Evolutionary conservation across 2,329 filamentous ascomycete species (phyloP), one percentile per base, ranked within the genome.

Genomic region (Penicillium sp.): DNA sequence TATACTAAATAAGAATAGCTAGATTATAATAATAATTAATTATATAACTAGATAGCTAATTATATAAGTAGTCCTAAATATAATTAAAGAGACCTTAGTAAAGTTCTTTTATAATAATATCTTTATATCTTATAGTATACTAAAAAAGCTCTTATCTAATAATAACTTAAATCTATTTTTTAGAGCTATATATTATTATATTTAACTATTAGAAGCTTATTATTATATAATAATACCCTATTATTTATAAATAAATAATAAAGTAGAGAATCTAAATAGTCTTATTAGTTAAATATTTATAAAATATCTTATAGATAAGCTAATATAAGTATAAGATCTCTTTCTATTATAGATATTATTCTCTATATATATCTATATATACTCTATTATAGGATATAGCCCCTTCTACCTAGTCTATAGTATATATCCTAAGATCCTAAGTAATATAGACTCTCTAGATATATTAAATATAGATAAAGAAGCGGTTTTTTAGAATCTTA

Each of bases 261-360:
- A 58, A 21, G 7, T 60, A 16, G 22, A 61, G 10, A 56, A 61
- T 26, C 44, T 61, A 19, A 60, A 58, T 51, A 44, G 45, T 2
- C 9, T 58, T 26, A 7, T 60, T 4, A 39, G 39, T 1, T 5
- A 33, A 1, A 60, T 55, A 26, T 14, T 60, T 10, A 60, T 5
- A 14, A 60, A 55, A 33, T 56, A 53, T 29, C 24, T 58, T 21
- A 60, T 60, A 53, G 21, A 27, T 24, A 57, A 60, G 16, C 33
- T 35, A 22, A 60, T 29, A 22, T 50, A 37, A n/a, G 7, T 24
- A 13, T 58, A 45, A 33, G 46, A 48, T 35, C 26, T 58, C 21
- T 60, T 56, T 14, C 10, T 56, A 35, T 27, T 22, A n/a, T 53
- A 56, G 44, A 1, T 4, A 26, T 27, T 56, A 1, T 52, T 55